Base-by-base conservation (phyloP, 2,329 filamentous ascomycete species). In the Ascochyta lentis region DNA sequence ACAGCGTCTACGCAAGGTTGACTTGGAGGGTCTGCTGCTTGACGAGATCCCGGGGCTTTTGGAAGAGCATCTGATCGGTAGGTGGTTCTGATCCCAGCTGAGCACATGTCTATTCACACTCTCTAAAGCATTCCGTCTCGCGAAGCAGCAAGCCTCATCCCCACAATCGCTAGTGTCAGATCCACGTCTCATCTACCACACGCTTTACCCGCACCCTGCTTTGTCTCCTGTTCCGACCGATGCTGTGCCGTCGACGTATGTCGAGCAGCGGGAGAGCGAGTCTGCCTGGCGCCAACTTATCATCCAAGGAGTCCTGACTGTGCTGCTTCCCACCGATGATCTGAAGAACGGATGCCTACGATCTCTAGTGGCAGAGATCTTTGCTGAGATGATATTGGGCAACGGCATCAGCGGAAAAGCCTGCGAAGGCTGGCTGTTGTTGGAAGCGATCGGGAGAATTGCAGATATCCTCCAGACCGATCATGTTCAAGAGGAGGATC, bases 321-420 rank as follows among this genome's bases (percentile, higher is more conserved):
- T 96, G 48, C 83, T 99, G 15, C 83, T 99, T 19, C 95, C 95
- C 9, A 95, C 92, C 15, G 94, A 98, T 69, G 94, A 98, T 73
- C 81, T 98, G 35, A 87, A 94, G 69, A 98, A 96, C 73, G 86
- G 86, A 49, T 96, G 91, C 73, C 81, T 98, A 67, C 89, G 90
- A 53, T 84, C 91, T 33, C 81, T 99, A 59, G 89, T 97, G 59
- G 87, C 88, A 50, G 92, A 97, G 76, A 90, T 98, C 62, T 83
- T 98, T 59, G 91, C 92, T 6, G 92, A 97, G 76, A 87, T 96
- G 73, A 91, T 98, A 59, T 82, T 99, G 61, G 91, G 91, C 59
- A 92, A 91, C 65, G 84, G 89, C 54, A 82, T 97, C 66, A 87
- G 88, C 67, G 90, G 89, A 68, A 96, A 89, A 73, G 83, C 90